Conservation (phyloP, 2,329 filamentous ascomycete genomes). For the Cytospora paraplurivora region DNA sequence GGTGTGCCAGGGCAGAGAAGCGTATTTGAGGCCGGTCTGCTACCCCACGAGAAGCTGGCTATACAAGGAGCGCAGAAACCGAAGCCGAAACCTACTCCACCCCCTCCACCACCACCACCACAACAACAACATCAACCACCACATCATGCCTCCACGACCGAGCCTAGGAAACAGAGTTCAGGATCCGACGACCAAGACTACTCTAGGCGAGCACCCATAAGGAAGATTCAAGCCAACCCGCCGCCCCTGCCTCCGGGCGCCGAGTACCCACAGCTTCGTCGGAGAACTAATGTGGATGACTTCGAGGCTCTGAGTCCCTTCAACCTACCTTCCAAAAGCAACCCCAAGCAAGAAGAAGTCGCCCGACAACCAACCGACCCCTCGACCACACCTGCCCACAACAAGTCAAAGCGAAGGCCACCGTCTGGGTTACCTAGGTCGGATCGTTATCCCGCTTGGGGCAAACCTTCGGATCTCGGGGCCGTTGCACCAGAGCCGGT, state of each 20-base stretch:
- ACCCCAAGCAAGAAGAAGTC: not conserved
- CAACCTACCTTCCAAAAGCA: constrained; percentile 16
- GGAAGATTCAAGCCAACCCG: not conserved
- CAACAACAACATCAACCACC: not conserved
- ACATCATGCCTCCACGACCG: not conserved
- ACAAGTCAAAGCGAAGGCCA: not conserved
- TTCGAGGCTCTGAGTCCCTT: constrained; percentile 28
- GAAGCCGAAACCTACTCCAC: not conserved
- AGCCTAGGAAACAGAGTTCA: not conserved
- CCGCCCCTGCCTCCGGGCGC: constrained; percentile 4
- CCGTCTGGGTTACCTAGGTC: not conserved
- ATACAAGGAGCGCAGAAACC: not conserved
- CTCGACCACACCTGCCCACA: not conserved
- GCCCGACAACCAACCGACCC: not conserved
- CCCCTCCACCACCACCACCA: not conserved
- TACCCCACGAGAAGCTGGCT: constrained; percentile 1
- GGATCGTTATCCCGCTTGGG: constrained; percentile 6
- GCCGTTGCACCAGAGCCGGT: not conserved
- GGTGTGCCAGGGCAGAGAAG: not conserved
- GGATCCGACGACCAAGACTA: not conserved
- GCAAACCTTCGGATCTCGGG: not conserved
- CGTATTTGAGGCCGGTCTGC: not conserved
- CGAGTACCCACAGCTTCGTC: constrained; percentile 18
- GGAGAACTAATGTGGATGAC: constrained; percentile 14
- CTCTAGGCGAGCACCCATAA: not conserved